Base-by-base conservation (phyloP, 805 yeast genomes). In the Groenewaldozyma tartarivorans region DNA sequence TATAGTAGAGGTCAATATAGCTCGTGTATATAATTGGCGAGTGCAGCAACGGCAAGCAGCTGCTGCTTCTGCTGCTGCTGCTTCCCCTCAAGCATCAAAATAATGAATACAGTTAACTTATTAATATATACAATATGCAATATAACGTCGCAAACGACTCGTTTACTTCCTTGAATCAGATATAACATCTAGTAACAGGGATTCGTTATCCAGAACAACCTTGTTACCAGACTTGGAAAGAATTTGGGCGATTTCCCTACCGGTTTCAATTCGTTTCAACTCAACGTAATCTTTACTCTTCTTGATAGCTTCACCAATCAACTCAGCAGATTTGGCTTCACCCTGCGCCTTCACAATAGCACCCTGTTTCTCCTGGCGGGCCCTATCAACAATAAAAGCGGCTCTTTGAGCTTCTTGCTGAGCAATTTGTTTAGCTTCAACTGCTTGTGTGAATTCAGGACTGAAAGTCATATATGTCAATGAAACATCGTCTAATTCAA, bases 321-420 rank as follows among this genome's bases (percentile, higher is more conserved):
- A 79, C 64, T 88, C 94, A 26, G 98, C 98, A 40, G 96, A 83
- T 60, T 85, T 79, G 50, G 98, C 98, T 67, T 92, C 98, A 77
- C 98, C 98, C 62, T 86, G 84, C 9, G 98, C 97, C 63, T 82
- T 86, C 43, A 92, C 96, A 48, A 92, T 94, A 69, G 86, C 72
- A 60, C 94, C 94, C 66, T 92, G 97, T 63, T 92, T 92, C 67
- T 92, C 97, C 66, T 92, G 98, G 54, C 84, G 78, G 5, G 98
- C 98, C 61, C 87, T 85, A 63, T 92, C 98, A 40, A 92, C 98
- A 33, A 92, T 71, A 53, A 88, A 92, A 0, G 97, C 96, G 5
- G 98, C 97, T 63, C 95, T 80, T 67, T 92, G 96, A 17, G 98
- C 97, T 61, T 92, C 98, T 70, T 92, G 98, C 64, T 92, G 98